Evolutionary conservation across 768 basidiomycete genomes (phyloP), one percentile per base, ranked within the genome.

Genomic region (Lactifluus volemus): DNA sequence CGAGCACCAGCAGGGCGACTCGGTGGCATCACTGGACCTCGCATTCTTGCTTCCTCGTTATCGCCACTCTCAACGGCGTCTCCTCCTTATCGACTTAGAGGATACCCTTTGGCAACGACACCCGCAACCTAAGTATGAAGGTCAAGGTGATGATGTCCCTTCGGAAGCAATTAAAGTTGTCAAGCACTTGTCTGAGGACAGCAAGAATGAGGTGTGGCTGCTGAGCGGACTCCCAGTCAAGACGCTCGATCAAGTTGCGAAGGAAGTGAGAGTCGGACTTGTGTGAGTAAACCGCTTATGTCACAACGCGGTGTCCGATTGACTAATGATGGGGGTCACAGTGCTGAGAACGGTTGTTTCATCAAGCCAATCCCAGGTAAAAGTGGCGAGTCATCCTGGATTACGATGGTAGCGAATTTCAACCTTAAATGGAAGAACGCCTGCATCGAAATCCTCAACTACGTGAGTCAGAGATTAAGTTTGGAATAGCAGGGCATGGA

Each of bases 281-380:
- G 84, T 92, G 79, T 88, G 68, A 70, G 86, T 78, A 6, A 15
- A 1, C 55, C 47, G 32, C 58, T 14, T 53, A 53, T 60, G n/a
- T 63, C 30, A 25, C 36, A 34, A 47, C 25, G 53, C n/a, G 11
- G 36, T 25, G 19, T 36, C 32, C 10, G 19, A 36, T 14, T 65
- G 49, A 60, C 63, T 38, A 32, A 25, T 30, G 38, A 29, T 41
- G 39, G 30, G n/a, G 34, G 21, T 25, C 25, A 25, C 57, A 88
- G 86, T 0, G 89, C 90, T 0, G 92, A 94, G 76, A 92, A 94
- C 61, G 92, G 92, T 1, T 93, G 92, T 70, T 93, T 84, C 70
- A 81, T 92, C 68, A 88, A 84, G 74, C 81, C 84, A 4, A 77
- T 74, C 39, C 69, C 72, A 0, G 62, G 58, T 29, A 63, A 71